Evolutionary conservation across 805 yeast species (phyloP), one percentile per base, ranked within the genome.

Genomic region (Yarrowia bubula): DNA sequence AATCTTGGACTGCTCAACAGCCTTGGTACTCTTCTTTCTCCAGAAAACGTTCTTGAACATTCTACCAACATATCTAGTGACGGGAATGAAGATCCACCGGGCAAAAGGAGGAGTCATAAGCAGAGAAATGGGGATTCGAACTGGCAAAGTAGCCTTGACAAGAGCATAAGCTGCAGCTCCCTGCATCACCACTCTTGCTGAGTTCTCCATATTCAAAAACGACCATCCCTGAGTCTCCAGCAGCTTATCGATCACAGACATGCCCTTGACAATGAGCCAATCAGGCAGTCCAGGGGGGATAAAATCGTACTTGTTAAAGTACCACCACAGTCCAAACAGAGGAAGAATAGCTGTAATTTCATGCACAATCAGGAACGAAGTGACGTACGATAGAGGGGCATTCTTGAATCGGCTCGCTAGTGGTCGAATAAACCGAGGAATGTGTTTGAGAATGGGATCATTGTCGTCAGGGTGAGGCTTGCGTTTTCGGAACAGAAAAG

Each of bases 311-410:
- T 82, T 79, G 74, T 88, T 88, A 67, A 89, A 80, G 0, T 79
- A 68, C 70, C 84, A 88, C 92, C 93, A 88, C 2, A 88, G 69
- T 0, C 85, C 86, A 43, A 88, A 76, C 57, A 89, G 77, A 1
- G 96, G 96, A 33, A 83, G 81, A 2, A 89, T 79, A 2, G 96
- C 96, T 0, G 92, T 81, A 46, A 89, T 68, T 71, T 89, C 96
- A 71, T 89, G 96, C 13, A 89, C 77, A 4, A 89, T 72, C 6
- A 89, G 69, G 70, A 89, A 89, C 1, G 92, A 79, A 0, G 88
- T 79, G 11, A 87, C 78, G 72, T 86, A 86, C 1, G 87, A 78
- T 3, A 84, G 74, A 0, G 91, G 91, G 0, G 89, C 86, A 55
- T 79, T 72, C 17, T 80, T 75, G 66, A 87, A 79, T 58, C 80